phyloP scores from a whole-genome alignment of 2,329 filamentous ascomycete genomes.

The Pseudogymnoascus sp. region DNA sequence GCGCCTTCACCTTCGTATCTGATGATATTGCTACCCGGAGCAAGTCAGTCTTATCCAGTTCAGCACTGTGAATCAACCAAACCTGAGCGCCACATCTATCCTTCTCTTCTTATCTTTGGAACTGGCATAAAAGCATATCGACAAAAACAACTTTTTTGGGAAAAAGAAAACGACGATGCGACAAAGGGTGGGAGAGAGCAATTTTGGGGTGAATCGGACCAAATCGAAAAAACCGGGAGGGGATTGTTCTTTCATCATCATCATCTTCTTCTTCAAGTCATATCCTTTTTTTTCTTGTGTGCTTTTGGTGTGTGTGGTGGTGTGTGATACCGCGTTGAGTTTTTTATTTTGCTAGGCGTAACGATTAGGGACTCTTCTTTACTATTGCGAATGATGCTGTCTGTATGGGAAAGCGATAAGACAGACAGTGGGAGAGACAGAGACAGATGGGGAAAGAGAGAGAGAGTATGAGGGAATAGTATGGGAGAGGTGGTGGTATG shows the following conservation, averaged over 20 bases:
- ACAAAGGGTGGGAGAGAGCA: no score
- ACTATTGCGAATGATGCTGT: neutral
- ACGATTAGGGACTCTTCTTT: neutral
- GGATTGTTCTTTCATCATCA: neutral
- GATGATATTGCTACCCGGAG: neutral
- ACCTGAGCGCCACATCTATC: neutral
- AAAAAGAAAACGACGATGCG: neutral
- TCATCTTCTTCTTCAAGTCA: neutral
- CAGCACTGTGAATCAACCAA: neutral
- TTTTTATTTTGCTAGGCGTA: neutral
- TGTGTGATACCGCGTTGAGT: neutral
- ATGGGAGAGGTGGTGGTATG: no score
- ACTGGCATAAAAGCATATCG: neutral
- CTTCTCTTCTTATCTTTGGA: no score
- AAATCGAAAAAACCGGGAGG: neutral
- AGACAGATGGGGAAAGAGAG: no score
- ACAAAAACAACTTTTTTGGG: neutral
- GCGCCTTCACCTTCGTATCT: neutral
- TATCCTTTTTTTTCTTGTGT: neutral
- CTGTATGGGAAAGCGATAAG: neutral
- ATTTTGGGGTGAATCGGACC: no score
- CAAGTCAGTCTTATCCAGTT: neutral
- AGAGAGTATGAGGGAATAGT: no score
- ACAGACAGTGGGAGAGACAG: no score
- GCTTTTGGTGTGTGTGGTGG: neutral